Percentiles rank a stretch among this genome's conserved stretches.
Conservation (phyloP, 768 basidiomycete species). For the Macrocybe gigantea region DNA sequence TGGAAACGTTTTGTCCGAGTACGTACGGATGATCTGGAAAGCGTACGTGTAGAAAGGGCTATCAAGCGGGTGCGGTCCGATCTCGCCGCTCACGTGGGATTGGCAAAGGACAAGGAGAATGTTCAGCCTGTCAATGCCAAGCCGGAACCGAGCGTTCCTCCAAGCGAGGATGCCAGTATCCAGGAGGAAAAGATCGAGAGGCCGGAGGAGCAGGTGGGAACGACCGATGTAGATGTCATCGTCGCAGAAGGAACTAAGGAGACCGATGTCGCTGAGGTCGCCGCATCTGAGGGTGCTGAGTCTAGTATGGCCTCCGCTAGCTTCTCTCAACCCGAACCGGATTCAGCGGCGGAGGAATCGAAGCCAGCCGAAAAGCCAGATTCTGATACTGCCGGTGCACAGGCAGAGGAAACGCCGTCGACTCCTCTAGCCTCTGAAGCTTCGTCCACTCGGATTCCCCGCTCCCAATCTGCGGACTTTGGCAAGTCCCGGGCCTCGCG, state of each 20-base stretch:
- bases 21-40: constrained; percentile 83
- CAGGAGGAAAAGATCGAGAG: constrained; percentile 13
- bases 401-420: constrained; percentile 8
- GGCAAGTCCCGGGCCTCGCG: constrained; percentile 60
- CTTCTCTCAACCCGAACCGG: neutral
- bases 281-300: constrained; percentile 8
- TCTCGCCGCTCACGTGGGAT: constrained; percentile 62
- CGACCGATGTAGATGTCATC: constrained; percentile 28
- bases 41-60: constrained; percentile 78
- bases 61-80: constrained; percentile 87
- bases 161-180: constrained; percentile 15
- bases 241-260: constrained; percentile 19
- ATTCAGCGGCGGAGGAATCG: neutral
- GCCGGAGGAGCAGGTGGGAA: neutral
- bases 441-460: constrained; percentile 45
- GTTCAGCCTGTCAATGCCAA: constrained; percentile 9
- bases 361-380: neutral
- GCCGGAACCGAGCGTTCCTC: constrained; percentile 8
- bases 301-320: constrained; percentile 4
- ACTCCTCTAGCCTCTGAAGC: constrained; percentile 14
- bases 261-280: constrained; percentile 16
- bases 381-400: neutral
- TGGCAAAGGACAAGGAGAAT: constrained; percentile 27
- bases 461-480: constrained; percentile 80
- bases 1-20: constrained; percentile 89